A percentile compares a stretch with the other conserved stretches of the same genome.
Evolutionary conservation across 306 rosid genomes (phyloP).

Genomic region (Castanea crenata): DNA sequence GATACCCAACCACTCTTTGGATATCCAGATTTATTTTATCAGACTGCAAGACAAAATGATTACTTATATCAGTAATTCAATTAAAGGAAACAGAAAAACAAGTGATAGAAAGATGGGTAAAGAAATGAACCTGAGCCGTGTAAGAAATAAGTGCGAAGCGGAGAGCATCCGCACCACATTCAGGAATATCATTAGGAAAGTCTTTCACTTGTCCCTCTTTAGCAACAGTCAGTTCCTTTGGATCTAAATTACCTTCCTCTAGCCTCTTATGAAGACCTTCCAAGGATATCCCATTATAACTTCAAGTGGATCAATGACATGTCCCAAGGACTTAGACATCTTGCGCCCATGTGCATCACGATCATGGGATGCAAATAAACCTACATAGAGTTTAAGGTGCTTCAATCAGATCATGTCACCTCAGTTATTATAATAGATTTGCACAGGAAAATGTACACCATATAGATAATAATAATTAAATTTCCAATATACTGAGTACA

Average conservation of each 20-base stretch:
- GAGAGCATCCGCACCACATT: constrained; percentile 95
- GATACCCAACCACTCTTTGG: constrained; percentile 91
- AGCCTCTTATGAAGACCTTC: constrained; percentile 84
- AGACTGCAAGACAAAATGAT: constrained; percentile 51
- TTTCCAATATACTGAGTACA: not conserved
- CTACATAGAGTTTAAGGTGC: constrained; percentile 38
- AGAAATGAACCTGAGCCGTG: constrained; percentile 81
- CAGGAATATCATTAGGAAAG: constrained; percentile 85
- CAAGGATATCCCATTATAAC: constrained; percentile 75
- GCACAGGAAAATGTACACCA: not conserved
- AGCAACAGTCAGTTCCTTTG: constrained; percentile 68
- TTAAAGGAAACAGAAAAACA: not conserved
- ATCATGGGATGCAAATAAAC: constrained; percentile 95
- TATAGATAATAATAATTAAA: not conserved
- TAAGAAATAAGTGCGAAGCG: constrained; percentile 87
- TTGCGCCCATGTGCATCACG: constrained; percentile 98
- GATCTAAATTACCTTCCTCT: constrained; percentile 87
- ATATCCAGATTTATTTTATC: constrained; percentile 94
- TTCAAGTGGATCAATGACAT: constrained; percentile 94
- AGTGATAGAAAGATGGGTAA: constrained; percentile 3
- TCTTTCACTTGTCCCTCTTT: constrained; percentile 85
- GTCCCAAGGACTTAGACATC: constrained; percentile 96
- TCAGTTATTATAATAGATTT: not conserved
- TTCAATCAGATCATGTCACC: not conserved
- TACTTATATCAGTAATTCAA: not conserved